Percentiles rank a stretch among this genome's conserved stretches.
phyloP scores from a whole-genome alignment of 371 early-diverging fungal species.

The Mortierella sp. region DNA sequence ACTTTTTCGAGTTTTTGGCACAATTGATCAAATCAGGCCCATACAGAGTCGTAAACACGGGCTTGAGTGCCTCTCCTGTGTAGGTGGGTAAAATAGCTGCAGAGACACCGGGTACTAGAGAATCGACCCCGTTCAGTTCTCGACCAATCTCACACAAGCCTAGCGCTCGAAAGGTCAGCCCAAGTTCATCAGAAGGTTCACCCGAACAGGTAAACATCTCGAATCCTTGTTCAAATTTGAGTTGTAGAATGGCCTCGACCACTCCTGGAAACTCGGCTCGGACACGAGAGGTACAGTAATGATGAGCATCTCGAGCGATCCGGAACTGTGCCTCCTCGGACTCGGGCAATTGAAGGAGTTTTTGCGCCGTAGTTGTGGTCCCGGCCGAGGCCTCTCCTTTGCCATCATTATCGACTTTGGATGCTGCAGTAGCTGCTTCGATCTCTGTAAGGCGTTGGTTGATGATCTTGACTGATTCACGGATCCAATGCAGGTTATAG shows the following conservation, averaged over 20 bases:
- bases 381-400: background rate
- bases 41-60: constrained; percentile 36
- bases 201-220: constrained; percentile 43
- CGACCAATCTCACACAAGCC: constrained; percentile 6
- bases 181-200: constrained; percentile 28
- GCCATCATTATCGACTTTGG: background rate
- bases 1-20: constrained; percentile 33
- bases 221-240: constrained; percentile 31
- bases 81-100: background rate
- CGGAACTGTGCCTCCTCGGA: constrained; percentile 27
- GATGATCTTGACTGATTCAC: constrained; percentile 7
- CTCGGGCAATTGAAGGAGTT: constrained; percentile 17
- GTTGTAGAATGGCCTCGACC: constrained; percentile 29
- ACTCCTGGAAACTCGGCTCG: constrained; percentile 43
- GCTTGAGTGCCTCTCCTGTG: background rate
- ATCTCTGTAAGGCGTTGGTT: constrained; percentile 23
- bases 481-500: constrained; percentile 26
- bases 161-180: constrained; percentile 32
- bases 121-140: background rate
- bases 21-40: constrained; percentile 35
- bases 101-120: background rate
- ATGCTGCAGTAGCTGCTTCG: constrained; percentile 2
- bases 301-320: constrained; percentile 23
- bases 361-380: background rate
- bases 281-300: constrained; percentile 21